A percentile compares a stretch with the other conserved stretches of the same genome.
These are phyloP conservation scores for Sporothrix mexicana DNA, from an alignment of 2,329 filamentous ascomycete species.

Conservation along the genomic window DNA sequence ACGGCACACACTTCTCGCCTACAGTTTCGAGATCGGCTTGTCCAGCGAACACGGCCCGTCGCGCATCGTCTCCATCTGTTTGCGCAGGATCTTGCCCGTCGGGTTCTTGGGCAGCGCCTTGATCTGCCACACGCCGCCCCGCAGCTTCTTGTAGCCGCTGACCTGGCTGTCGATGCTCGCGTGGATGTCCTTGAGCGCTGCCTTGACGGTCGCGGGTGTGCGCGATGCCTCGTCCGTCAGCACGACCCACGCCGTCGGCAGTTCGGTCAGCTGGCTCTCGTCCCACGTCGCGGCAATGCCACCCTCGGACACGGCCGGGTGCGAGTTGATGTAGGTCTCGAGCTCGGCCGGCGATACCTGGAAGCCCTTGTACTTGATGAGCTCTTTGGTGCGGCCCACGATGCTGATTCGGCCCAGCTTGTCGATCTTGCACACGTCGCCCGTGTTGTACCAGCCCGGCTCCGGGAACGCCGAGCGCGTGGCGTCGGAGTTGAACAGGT, in stretches of 20 bases:
- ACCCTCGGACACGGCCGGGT: conserved; percentile 47
- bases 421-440: conserved; percentile 51
- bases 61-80: conserved; percentile 31
- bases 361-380: conserved; percentile 53
- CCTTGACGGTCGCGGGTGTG: background rate
- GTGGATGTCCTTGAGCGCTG: conserved; percentile 44
- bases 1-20: background rate
- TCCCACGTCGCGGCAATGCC: conserved; percentile 48
- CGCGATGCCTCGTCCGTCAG: conserved; percentile 40
- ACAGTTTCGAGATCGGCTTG: conserved; percentile 32
- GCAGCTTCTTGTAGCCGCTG: conserved; percentile 51
- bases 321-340: conserved; percentile 46
- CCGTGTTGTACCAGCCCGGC: conserved; percentile 53
- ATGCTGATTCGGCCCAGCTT: conserved; percentile 44
- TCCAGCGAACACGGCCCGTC: conserved; percentile 30
- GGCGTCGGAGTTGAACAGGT: conserved; percentile 48
- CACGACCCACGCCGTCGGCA: conserved; percentile 49
- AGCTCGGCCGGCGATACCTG: conserved; percentile 49
- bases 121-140: conserved; percentile 48
- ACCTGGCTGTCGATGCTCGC: conserved; percentile 46
- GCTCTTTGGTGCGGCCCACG: conserved; percentile 49
- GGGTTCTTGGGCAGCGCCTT: conserved; percentile 46
- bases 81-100: conserved; percentile 47
- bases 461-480: conserved; percentile 48
- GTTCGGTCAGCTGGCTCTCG: conserved; percentile 48